phyloP scores from a whole-genome alignment of 371 early-diverging fungal species.

The Gilbertella persicaria region DNA sequence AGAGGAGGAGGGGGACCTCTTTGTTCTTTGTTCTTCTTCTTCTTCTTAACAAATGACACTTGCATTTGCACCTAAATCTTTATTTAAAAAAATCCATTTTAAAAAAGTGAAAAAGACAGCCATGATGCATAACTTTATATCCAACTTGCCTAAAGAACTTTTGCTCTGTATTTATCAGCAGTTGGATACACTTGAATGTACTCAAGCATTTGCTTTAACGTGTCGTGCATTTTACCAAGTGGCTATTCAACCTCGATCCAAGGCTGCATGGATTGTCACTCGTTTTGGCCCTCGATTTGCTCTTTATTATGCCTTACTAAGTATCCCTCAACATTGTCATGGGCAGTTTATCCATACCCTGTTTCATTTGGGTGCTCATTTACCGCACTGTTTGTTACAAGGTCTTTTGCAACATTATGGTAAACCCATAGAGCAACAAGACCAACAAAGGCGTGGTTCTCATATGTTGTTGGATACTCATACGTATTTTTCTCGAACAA shows the following conservation, averaged over 20 bases:
- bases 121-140: background rate
- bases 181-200: slow-evolving; percentile 13
- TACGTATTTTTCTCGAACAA: slow-evolving; percentile 6
- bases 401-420: slow-evolving; percentile 20
- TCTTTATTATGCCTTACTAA: slow-evolving; percentile 30
- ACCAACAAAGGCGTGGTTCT: slow-evolving; percentile 6
- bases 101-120: background rate
- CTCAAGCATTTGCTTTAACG: slow-evolving; percentile 12
- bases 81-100: background rate
- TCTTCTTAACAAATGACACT: background rate
- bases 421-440: background rate
- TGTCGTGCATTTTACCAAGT: slow-evolving; percentile 15
- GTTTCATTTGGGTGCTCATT: slow-evolving; percentile 21
- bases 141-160: slow-evolving; percentile 23
- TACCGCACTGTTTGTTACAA: slow-evolving; percentile 29
- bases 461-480: background rate
- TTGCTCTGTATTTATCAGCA: slow-evolving; percentile 25
- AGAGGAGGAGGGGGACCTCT: background rate
- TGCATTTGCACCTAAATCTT: background rate
- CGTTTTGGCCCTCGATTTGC: slow-evolving; percentile 27
- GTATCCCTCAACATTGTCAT: slow-evolving; percentile 23
- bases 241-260: slow-evolving; percentile 5
- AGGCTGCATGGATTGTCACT: slow-evolving; percentile 28
- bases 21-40: background rate
- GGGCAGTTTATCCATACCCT: slow-evolving; percentile 17